Conservation (phyloP, 2,329 filamentous ascomycete species). For the Diplodia mutila region DNA sequence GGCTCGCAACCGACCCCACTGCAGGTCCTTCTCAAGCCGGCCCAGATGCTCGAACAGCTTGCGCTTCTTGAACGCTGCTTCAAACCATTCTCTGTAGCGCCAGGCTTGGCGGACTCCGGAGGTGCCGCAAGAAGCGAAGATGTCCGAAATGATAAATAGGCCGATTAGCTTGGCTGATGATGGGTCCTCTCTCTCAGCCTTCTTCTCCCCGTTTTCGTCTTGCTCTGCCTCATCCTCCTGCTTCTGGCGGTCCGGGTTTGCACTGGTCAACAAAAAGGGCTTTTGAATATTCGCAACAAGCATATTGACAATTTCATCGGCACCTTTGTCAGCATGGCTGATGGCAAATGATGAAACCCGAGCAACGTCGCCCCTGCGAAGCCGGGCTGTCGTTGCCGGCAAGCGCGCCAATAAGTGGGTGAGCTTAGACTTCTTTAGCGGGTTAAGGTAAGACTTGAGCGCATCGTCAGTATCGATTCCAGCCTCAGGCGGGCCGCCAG, state of each 20-base stretch:
- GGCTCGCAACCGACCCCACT: conserved; percentile 79
- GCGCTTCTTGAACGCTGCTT: conserved; percentile 68
- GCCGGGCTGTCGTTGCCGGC: conserved; percentile 72
- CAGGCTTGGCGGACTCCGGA: conserved; percentile 81
- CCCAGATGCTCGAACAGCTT: conserved; percentile 78
- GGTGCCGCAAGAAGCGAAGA: conserved; percentile 74
- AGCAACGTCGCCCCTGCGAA: conserved; percentile 84
- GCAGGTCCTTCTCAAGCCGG: conserved; percentile 68
- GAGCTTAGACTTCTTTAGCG: conserved; percentile 81
- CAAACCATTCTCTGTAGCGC: conserved; percentile 82
- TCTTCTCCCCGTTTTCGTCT: conserved; percentile 29
- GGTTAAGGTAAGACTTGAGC: conserved; percentile 73
- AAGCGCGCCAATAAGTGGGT: conserved; percentile 81
- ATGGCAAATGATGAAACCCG: conserved; percentile 87
- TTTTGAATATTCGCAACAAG: conserved; percentile 79
- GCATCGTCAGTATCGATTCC: conserved; percentile 35
- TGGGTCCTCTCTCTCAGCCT: conserved; percentile 59
- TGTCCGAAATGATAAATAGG: conserved; percentile 79
- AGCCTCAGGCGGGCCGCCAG: conserved; percentile 45
- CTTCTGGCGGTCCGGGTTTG: conserved; percentile 62
- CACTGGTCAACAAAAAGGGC: conserved; percentile 73
- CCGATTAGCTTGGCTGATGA: conserved; percentile 77
- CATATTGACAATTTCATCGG: conserved; percentile 89
- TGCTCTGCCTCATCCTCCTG: conserved; percentile 37
- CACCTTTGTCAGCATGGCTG: conserved; percentile 79